Conservation (phyloP, 192 early-diverging fungal species). For the Coemansia pectinata region DNA sequence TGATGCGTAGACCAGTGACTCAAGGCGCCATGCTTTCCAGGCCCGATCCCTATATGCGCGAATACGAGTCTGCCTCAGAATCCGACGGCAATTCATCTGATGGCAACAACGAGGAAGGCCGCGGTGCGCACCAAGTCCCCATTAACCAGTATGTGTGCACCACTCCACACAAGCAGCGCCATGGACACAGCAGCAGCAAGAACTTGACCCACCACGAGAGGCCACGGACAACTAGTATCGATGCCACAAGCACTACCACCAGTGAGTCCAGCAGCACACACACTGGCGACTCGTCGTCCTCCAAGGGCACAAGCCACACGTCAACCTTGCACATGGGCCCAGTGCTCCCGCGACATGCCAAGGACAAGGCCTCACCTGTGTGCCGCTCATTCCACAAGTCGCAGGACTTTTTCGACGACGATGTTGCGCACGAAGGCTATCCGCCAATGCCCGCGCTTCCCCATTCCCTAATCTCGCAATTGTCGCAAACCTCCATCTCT, state of each 20-base stretch:
- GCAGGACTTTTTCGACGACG: conserved; percentile 13
- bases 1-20: not conserved
- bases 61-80: conserved; percentile 13
- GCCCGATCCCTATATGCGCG: conserved; percentile 12
- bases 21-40: conserved; percentile 18
- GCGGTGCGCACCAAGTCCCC: not conserved
- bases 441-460: conserved; percentile 2
- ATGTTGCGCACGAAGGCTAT: not conserved
- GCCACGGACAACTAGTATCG: not conserved
- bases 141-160: conserved; percentile 7
- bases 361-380: conserved; percentile 10
- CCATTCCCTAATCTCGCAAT: not conserved
- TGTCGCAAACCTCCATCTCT: conserved; percentile 6
- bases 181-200: conserved; percentile 5
- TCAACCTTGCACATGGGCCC: conserved; percentile 34
- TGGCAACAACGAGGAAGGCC: conserved; percentile 4
- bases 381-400: conserved; percentile 21
- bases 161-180: conserved; percentile 11
- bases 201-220: not conserved
- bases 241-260: conserved; percentile 9
- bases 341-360: conserved; percentile 30
- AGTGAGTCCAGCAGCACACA: conserved; percentile 19
- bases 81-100: conserved; percentile 28
- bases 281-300: conserved; percentile 13
- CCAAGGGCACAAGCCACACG: conserved; percentile 21